Evolutionary conservation across 148 eudicot genomes (phyloP), one percentile per base, ranked within the genome.

Genomic region (Suaeda aralocaspica): DNA sequence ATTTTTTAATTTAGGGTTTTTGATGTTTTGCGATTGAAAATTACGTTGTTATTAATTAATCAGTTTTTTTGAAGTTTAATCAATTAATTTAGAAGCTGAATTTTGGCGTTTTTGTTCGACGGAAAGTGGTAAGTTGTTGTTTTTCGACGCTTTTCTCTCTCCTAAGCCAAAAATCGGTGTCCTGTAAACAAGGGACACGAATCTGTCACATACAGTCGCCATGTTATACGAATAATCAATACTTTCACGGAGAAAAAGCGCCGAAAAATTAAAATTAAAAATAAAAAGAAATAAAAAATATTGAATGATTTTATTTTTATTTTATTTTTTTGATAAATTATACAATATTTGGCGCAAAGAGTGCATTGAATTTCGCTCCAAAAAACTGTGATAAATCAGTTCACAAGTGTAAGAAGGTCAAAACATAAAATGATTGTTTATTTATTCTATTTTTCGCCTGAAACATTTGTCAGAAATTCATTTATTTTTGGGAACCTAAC

Each of bases 111-210:
- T 22, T 7, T 53, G 10, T 53, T 6, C 9, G 62, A 58, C 18
- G 22, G 59, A 53, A 62, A 50, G 26, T 75, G 2, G 24, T 18
- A 9, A 28, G 45, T 11, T 60, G 31, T 50, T 25, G n/a, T 70
- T 14, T 25, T 75, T 70, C 45, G 69, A 59, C 70, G 64, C 36
- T 44, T 26, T 25, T 66, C 58, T 57, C 56, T 66, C 26, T 29
- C 65, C 31, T 73, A 46, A 7, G 52, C 50, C 11, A 29, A 59
- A n/a, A 36, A 48, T 79, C 53, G 30, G 69, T 87, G 92, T 79
- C 77, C 33, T 21, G 31, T 31, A 66, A 69, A 49, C 71, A 33
- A 72, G 82, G 72, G 84, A 84, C 90, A 86, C 53, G 57, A 74
- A 55, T 66, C 90, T 77, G 87, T 68, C 75, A 82, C 46, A 14